Conservation (phyloP, 768 basidiomycete genomes). For the Scleroderma citrinum region DNA sequence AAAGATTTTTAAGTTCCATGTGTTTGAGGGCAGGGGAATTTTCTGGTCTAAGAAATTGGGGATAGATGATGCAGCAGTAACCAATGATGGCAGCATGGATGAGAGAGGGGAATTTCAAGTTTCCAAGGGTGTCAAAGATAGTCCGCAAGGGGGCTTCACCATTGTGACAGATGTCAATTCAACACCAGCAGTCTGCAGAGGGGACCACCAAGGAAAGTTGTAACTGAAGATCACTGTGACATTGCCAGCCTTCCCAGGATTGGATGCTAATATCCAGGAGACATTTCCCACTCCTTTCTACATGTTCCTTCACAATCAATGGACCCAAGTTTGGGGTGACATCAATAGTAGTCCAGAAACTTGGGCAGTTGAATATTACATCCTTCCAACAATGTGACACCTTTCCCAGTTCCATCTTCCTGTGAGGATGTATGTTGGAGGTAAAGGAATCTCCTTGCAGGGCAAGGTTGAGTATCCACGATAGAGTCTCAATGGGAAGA, state of each 20-base stretch:
- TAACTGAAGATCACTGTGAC: neutral
- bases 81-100: neutral
- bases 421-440: neutral
- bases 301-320: neutral
- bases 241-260: neutral
- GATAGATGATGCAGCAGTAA: neutral
- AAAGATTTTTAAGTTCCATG: neutral
- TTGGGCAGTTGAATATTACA: neutral
- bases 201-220: neutral
- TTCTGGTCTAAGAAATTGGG: neutral
- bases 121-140: neutral
- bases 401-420: neutral
- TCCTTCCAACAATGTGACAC: neutral
- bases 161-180: neutral
- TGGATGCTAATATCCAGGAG: neutral
- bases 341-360: neutral
- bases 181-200: neutral
- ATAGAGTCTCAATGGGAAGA: neutral
- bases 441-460: neutral
- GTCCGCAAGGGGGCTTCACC: neutral
- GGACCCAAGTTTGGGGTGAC: neutral
- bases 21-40: neutral
- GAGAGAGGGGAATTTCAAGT: neutral
- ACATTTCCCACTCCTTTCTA: neutral
- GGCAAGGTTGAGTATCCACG: neutral